A percentile compares a stretch with the other conserved stretches of the same genome.
Conservation (phyloP, 371 early-diverging fungal genomes). For the Rhizopus microsporus region DNA sequence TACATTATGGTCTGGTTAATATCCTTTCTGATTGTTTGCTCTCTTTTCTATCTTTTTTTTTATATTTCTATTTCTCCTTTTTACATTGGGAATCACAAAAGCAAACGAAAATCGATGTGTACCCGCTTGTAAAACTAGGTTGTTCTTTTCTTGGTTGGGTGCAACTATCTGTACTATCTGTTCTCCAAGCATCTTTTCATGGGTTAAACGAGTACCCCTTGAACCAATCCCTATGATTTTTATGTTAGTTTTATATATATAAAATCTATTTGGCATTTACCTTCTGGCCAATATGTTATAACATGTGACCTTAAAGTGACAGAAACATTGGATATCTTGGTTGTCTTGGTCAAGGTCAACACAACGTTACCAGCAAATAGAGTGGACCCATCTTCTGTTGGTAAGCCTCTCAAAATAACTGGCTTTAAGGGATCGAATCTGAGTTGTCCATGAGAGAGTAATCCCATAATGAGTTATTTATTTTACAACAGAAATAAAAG, state of each 20-base stretch:
- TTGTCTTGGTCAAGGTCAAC: constrained; percentile 26
- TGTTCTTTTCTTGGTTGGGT: constrained; percentile 22
- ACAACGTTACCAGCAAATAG: constrained; percentile 32
- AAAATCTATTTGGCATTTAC: constrained; percentile 4
- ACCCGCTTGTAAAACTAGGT: constrained; percentile 28
- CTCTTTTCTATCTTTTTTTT: constrained; percentile 2
- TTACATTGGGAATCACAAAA: constrained; percentile 47
- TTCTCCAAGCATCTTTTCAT: constrained; percentile 38
- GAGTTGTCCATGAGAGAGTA: constrained; percentile 32
- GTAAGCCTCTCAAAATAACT: constrained; percentile 31
- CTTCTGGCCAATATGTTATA: constrained; percentile 37
- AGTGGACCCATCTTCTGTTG: constrained; percentile 35
- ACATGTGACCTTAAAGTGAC: constrained; percentile 27
- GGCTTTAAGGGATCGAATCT: constrained; percentile 37
- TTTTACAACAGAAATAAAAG: no score
- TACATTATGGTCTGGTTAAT: constrained; percentile 9
- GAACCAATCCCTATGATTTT: constrained; percentile 37
- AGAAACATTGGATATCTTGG: constrained; percentile 28
- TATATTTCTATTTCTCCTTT: background rate
- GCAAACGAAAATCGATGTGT: constrained; percentile 45
- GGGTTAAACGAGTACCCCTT: constrained; percentile 39
- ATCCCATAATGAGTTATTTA: constrained; percentile 9
- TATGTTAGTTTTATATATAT: background rate
- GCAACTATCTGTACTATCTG: constrained; percentile 30
- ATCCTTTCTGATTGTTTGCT: no score